Conservation (phyloP, 345 rosid genomes). For the Gossypium arboreum region DNA sequence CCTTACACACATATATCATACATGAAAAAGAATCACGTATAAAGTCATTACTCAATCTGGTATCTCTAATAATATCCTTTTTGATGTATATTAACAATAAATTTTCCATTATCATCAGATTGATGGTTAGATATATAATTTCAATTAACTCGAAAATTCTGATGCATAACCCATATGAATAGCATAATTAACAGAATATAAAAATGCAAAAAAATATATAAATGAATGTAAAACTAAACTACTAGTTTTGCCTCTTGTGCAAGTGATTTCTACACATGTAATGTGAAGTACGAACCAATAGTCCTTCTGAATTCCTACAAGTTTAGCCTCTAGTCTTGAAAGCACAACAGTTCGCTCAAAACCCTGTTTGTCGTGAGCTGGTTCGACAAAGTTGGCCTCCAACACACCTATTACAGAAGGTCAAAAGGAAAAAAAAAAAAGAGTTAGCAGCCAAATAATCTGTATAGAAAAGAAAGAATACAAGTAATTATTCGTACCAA, state of each 20-base stretch:
- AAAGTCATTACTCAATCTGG: not conserved
- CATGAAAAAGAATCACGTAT: not conserved
- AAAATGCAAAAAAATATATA: not conserved
- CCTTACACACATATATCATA: not conserved
- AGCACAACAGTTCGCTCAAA: conserved; percentile 65
- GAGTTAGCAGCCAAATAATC: not conserved
- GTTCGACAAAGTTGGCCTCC: conserved; percentile 81
- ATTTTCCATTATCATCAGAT: not conserved
- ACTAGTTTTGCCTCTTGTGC: not conserved
- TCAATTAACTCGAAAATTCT: not conserved
- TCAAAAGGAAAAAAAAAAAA: not conserved
- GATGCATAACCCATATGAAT: not conserved
- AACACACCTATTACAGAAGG: conserved; percentile 37
- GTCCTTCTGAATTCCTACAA: conserved; percentile 41
- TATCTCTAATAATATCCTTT: not conserved
- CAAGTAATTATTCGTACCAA: conserved; percentile 35
- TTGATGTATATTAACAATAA: not conserved
- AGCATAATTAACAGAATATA: not conserved
- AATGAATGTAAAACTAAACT: not conserved
- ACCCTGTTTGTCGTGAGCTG: conserved; percentile 86
- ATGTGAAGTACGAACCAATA: conserved; percentile 42
- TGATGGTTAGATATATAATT: not conserved
- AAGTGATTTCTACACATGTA: not conserved
- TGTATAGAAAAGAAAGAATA: not conserved
- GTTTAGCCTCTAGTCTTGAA: conserved; percentile 48